phyloP scores from a whole-genome alignment of 768 basidiomycete species.

The Candolleomyces eurysporus region DNA sequence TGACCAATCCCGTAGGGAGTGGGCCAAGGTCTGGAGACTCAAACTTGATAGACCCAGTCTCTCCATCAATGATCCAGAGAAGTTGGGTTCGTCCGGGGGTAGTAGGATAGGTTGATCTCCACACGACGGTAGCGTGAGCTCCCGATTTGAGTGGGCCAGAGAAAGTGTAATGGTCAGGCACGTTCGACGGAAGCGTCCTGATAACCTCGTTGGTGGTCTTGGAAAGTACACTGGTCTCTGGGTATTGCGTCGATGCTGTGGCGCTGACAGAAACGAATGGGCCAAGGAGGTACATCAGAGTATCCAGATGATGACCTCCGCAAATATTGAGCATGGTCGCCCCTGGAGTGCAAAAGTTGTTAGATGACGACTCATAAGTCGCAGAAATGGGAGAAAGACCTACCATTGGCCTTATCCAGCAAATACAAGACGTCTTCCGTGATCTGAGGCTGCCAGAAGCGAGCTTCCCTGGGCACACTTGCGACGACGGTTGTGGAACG shows the following conservation, averaged over 20 bases:
- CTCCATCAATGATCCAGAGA: conserved; percentile 34
- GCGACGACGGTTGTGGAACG: conserved; percentile 23
- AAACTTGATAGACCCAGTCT: conserved; percentile 26
- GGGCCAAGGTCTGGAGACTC: conserved; percentile 13
- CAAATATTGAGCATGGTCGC: conserved; percentile 22
- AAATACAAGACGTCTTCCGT: not conserved
- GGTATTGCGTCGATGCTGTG: conserved; percentile 21
- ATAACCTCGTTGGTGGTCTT: conserved; percentile 22
- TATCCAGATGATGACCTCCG: conserved; percentile 27
- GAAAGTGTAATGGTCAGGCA: conserved; percentile 26
- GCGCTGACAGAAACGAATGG: conserved; percentile 27
- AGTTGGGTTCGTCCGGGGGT: conserved; percentile 23
- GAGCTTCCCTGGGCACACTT: not conserved
- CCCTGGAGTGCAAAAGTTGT: conserved; percentile 11
- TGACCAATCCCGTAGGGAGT: conserved; percentile 11
- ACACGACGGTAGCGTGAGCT: conserved; percentile 23
- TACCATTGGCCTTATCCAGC: not conserved
- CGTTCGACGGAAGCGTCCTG: conserved; percentile 16
- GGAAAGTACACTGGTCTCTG: conserved; percentile 20
- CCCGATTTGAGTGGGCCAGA: conserved; percentile 28
- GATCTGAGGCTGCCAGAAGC: not conserved
- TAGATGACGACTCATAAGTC: not conserved
- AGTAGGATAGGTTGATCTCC: conserved; percentile 19
- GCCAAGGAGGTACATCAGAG: conserved; percentile 28
- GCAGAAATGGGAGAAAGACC: not conserved